Base-by-base conservation (phyloP, 192 early-diverging fungal species). In the Podila minutissima region DNA sequence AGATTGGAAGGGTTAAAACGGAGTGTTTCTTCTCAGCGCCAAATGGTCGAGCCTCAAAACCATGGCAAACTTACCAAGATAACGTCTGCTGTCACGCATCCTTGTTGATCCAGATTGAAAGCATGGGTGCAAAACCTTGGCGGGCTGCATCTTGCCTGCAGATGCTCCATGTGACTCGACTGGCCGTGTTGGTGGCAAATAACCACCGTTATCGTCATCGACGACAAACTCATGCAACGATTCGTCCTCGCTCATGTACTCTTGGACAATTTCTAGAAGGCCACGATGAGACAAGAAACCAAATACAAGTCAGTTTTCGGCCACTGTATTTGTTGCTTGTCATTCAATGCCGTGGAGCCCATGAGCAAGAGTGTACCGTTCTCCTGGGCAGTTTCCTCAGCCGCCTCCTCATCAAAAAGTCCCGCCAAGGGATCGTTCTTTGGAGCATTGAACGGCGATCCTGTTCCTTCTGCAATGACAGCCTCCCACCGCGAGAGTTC, bases 41-140 rank as follows among this genome's bases (percentile, higher is more conserved):
- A 22, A 7, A 33, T n/a, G 31, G 15, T 5, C 38, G 10, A 57
- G 4, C 7, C 26, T 35, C 5, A 22, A 24, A 63, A 55, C 19
- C 26, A 20, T 35, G 19, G 31, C 37, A 26, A 64, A 35, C 63
- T 24, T 74, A 85, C 83, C 83, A 26, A 93, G 82, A 62, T 92
- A 92, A 8, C 89, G 87, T 37, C 89, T 87, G 20, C 87, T 71
- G 55, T 81, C 81, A 9, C 77, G 60, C 51, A 79, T 78, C 9
- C 93, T 89, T 4, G 96, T 97, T 11, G 96, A 83, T 8, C 95
- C 96, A 28, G 97, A 90, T 67, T 99, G 97, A 72, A 99, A 96
- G 32, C 88, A 73, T n/a, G 84, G 83, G 66, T 94, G 92, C 28
- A 82, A 63, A 37, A 57, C 69, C 65, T 75, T 82, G 38, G 64